phyloP scores from a whole-genome alignment of 1,284 basidiomycete genomes.

The Marasmius tenuissimus region DNA sequence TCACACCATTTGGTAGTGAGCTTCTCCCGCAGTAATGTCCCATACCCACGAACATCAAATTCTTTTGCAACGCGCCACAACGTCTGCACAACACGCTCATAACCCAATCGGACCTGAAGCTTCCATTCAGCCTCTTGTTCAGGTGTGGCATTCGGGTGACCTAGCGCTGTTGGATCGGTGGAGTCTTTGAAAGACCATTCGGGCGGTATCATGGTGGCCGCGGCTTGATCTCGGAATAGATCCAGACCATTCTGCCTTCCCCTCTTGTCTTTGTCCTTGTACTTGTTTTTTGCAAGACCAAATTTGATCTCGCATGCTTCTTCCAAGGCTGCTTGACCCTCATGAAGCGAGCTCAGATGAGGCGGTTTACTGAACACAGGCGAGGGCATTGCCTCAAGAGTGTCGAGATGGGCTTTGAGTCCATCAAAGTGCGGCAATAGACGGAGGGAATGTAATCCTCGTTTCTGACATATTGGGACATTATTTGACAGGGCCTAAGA shows the following conservation, averaged over 20 bases:
- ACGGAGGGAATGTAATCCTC: constrained; percentile 63
- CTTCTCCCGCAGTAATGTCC: constrained; percentile 65
- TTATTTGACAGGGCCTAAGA: constrained; percentile 66
- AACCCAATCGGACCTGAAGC: constrained; percentile 55
- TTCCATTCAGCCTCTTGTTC: constrained; percentile 58
- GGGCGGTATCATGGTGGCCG: not conserved
- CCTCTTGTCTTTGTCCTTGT: constrained; percentile 1
- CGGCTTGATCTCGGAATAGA: not conserved
- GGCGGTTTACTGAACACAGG: constrained; percentile 62
- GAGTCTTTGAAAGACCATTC: constrained; percentile 1
- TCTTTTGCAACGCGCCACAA: constrained; percentile 67
- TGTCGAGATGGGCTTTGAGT: constrained; percentile 58
- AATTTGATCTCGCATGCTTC: constrained; percentile 58
- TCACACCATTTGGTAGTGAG: constrained; percentile 72
- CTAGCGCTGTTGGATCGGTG: not conserved
- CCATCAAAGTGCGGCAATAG: constrained; percentile 59
- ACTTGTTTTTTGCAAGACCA: constrained; percentile 26
- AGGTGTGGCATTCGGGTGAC: constrained; percentile 13
- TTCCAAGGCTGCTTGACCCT: constrained; percentile 58
- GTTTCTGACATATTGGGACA: constrained; percentile 57
- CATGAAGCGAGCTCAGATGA: constrained; percentile 54
- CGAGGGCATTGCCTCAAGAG: constrained; percentile 53
- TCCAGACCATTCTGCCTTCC: not conserved
- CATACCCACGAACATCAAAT: constrained; percentile 70
- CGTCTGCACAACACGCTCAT: constrained; percentile 58